Conservation (phyloP, 2,329 filamentous ascomycete species). For the Bipolaris victoriae region DNA sequence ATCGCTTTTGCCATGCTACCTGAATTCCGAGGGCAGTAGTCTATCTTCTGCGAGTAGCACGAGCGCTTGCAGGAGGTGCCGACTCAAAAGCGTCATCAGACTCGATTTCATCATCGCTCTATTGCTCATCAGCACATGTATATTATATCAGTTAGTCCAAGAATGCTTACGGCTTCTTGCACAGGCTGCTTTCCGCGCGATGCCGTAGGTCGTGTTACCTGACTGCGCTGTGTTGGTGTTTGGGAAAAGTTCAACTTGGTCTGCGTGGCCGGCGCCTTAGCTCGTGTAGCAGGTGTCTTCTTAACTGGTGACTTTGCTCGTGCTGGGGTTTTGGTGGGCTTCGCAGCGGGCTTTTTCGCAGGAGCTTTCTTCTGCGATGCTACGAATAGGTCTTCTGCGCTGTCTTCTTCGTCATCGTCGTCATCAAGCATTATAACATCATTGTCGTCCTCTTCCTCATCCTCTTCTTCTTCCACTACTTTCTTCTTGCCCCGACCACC, state of each 20-base stretch:
- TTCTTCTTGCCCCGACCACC: slow-evolving; percentile 50
- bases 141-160: neutral
- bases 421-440: slow-evolving; percentile 55
- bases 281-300: slow-evolving; percentile 30
- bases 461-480: slow-evolving; percentile 52
- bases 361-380: slow-evolving; percentile 37
- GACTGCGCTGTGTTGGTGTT: slow-evolving; percentile 43
- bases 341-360: slow-evolving; percentile 35
- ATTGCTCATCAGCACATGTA: slow-evolving; percentile 13
- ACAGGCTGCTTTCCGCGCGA: slow-evolving; percentile 37
- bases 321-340: slow-evolving; percentile 20
- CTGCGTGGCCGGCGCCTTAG: slow-evolving; percentile 42
- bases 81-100: slow-evolving; percentile 52
- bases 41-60: slow-evolving; percentile 37
- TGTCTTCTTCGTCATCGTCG: slow-evolving; percentile 56
- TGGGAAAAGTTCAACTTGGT: slow-evolving; percentile 53
- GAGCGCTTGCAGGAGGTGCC: slow-evolving; percentile 26
- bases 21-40: too few relatives aligned
- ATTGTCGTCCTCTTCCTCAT: slow-evolving; percentile 49
- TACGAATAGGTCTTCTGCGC: slow-evolving; percentile 54
- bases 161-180: slow-evolving; percentile 49
- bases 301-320: slow-evolving; percentile 36
- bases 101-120: slow-evolving; percentile 53
- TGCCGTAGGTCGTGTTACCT: slow-evolving; percentile 32
- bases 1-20: neutral